Evolutionary conservation across 352 stramenopile genomes (phyloP), one percentile per base, ranked within the genome.

Genomic region (Aphanomyces euteiches): DNA sequence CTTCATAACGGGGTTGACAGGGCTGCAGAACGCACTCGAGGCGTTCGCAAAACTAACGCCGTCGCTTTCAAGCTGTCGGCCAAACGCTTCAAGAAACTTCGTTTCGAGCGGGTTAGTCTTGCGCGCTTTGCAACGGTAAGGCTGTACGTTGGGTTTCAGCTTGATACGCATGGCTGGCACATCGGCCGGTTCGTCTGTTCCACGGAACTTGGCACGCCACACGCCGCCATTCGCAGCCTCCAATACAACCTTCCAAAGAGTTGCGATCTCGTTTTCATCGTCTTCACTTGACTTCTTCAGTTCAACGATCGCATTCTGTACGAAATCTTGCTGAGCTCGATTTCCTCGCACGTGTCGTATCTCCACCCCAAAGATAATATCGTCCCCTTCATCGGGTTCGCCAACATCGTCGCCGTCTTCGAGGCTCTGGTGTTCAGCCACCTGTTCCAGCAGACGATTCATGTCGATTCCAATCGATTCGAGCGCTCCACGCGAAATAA

Each of bases 111-210:
- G 43, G 43, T 50, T 50, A 1, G 17, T n/a, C 43, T 50, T 50
- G 43, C 43, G 43, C 43, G 43, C 43, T n/a, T 12, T n/a, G 43
- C 43, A 50, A 37, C 43, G 43, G 17, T 50, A 50, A n/a, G 54
- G 67, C 40, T 47, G 45, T 36, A 48, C 36, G 67, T 43, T n/a
- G 43, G 43, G 43, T 50, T 50, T 50, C 43, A 50, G 17, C 43
- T 50, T n/a, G 43, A 50, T 50, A n/a, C 17, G 10, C 43, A 50
- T 50, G 43, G 43, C 10, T n/a, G 10, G 10, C 10, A 50, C 43
- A 12, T 50, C 17, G 10, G 43, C 43, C 10, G 43, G 43, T n/a
- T 12, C 10, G 17, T 50, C 43, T 1, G 10, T n/a, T 12, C 10
- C 43, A 50, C 43, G 43, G 43, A 50, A 50, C 43, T 48, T 48